phyloP scores from a whole-genome alignment of 1,284 basidiomycete genomes.

The Cutaneotrichosporon arboriforme region DNA sequence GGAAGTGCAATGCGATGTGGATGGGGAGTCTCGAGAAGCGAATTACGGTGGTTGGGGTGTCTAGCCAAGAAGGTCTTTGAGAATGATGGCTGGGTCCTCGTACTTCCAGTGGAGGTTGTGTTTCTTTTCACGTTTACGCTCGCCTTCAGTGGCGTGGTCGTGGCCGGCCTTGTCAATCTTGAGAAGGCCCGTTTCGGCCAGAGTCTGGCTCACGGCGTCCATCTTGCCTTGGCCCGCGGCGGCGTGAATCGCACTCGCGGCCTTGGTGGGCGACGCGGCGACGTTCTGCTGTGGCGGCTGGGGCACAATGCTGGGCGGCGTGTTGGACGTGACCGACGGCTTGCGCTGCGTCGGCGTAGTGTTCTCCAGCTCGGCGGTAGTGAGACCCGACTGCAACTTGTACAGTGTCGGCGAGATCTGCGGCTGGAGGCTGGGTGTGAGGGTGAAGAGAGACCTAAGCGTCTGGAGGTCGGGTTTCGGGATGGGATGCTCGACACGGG shows the following conservation, averaged over 20 bases:
- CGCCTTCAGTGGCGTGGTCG: slow-evolving; percentile 23
- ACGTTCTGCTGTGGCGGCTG: not conserved
- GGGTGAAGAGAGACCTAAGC: slow-evolving; percentile 34
- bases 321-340: not conserved
- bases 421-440: slow-evolving; percentile 37
- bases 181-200: slow-evolving; percentile 32
- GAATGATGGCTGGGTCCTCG: slow-evolving; percentile 46
- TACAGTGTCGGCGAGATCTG: slow-evolving; percentile 39
- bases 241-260: slow-evolving; percentile 31
- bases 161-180: slow-evolving; percentile 40
- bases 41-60: not conserved
- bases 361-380: slow-evolving; percentile 26
- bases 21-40: not conserved
- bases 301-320: not conserved
- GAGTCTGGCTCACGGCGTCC: slow-evolving; percentile 18
- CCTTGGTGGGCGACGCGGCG: slow-evolving; percentile 21
- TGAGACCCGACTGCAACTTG: slow-evolving; percentile 31
- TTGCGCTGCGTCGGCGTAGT: not conserved
- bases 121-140: slow-evolving; percentile 39
- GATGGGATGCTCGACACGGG: not conserved
- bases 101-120: slow-evolving; percentile 48
- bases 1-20: not conserved
- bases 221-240: slow-evolving; percentile 29
- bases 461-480: slow-evolving; percentile 29
- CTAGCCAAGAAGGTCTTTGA: slow-evolving; percentile 44